Evolutionary conservation across 2,329 filamentous ascomycete genomes (phyloP).

Genomic region (Chrysoporthe cubensis): DNA sequence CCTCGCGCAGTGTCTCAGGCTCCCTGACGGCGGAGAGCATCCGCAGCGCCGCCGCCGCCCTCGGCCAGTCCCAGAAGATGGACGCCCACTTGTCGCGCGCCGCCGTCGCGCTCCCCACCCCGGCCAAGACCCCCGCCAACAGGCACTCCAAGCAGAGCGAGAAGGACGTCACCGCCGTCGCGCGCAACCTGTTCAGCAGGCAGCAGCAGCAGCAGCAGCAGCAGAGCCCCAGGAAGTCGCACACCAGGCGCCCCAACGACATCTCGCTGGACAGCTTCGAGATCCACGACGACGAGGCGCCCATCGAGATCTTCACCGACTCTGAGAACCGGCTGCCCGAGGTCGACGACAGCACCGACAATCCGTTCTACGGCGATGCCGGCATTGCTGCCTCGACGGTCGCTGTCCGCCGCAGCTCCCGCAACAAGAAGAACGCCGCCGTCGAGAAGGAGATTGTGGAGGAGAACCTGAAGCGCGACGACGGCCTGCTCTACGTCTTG

Average conservation of each 20-base stretch:
- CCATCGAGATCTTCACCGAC: conserved; percentile 78
- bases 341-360: conserved; percentile 66
- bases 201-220: conserved; percentile 37
- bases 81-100: conserved; percentile 37
- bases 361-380: conserved; percentile 69
- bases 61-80: conserved; percentile 39
- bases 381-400: conserved; percentile 45
- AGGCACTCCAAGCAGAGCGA: conserved; percentile 60
- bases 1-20: conserved; percentile 52
- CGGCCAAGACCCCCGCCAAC: conserved; percentile 73
- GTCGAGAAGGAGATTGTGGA: conserved; percentile 59
- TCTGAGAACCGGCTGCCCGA: conserved; percentile 77
- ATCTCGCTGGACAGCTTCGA: conserved; percentile 62
- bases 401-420: conserved; percentile 57
- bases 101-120: conserved; percentile 67
- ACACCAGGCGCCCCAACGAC: conserved; percentile 60
- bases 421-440: conserved; percentile 49
- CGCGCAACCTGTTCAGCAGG: conserved; percentile 63
- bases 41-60: conserved; percentile 47
- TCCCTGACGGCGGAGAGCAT: conserved; percentile 49
- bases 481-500: conserved; percentile 79
- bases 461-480: conserved; percentile 63
- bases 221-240: conserved; percentile 59
- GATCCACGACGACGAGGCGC: conserved; percentile 57
- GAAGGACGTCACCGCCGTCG: conserved; percentile 57